Base-by-base conservation (phyloP, 306 rosid species). In the Cajanus cajan region DNA sequence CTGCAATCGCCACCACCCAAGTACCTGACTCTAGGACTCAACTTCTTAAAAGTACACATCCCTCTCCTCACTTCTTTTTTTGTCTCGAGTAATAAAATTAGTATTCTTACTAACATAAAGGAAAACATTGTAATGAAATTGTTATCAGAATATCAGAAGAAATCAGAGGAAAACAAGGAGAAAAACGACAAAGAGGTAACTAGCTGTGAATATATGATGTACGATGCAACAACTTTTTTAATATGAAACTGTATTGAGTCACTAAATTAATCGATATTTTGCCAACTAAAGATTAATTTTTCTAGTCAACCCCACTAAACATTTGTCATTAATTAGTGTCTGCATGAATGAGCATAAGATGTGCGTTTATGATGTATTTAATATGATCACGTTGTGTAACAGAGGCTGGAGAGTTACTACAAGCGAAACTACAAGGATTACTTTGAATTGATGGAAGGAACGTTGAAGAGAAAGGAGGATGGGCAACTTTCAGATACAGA, bases 381-480 rank as follows among this genome's bases (percentile, higher is more conserved):
- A 28, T 15, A 28, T 39, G n/a, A 36, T 45, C 9, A 58, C 19
- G 11, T 47, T 34, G 58, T 72, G 68, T 25, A 7, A 73, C 91
- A 94, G 98, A 90, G 98, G 76, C 36, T 87, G 85, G 97, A 94
- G 13, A 90, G 88, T 85, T 92, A 88, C 71, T 92, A 92, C 93
- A 94, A 83, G 89, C 90, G 97, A 34, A 92, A 92, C 64, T 94
- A 94, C 92, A 94, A 92, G 90, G 97, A 94, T 74, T 92, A 94
- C 85, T 94, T 94, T 79, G 97, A 90, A 73, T 88, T 85, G 41
- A 84, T 89, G 80, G 95, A 85, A 86, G 97, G 93, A 61, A 65
- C 91, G 41, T 59, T 90, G 81, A 87, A 50, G 81, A 88, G 37
- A 6, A 89, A 87, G 31, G 24, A 86, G 25, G 34, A 86, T 39